Evolutionary conservation across 2,329 filamentous ascomycete genomes (phyloP).

Genomic region (Calonectria pteridis): DNA sequence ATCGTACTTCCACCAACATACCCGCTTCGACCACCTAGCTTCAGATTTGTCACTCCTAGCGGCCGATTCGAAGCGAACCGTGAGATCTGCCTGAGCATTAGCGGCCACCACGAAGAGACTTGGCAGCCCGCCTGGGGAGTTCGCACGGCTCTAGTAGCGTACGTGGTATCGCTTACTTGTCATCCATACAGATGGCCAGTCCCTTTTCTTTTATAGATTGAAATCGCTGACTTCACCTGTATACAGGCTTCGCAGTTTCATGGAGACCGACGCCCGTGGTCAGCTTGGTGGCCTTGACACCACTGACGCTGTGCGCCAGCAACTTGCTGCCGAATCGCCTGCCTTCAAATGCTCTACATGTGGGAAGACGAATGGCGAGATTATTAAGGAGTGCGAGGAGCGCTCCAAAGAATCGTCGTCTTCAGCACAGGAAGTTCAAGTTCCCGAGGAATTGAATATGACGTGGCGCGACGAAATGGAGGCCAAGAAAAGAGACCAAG

Average conservation of each 20-base stretch:
- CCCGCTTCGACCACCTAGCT: slow-evolving; percentile 91
- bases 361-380: slow-evolving; percentile 77
- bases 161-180: slow-evolving; percentile 57
- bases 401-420: slow-evolving; percentile 57
- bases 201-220: background rate
- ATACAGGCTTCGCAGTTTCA: slow-evolving; percentile 80
- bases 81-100: slow-evolving; percentile 95
- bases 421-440: slow-evolving; percentile 56
- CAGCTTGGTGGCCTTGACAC: slow-evolving; percentile 93
- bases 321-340: slow-evolving; percentile 76
- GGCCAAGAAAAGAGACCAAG: slow-evolving; percentile 41
- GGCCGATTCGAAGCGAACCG: slow-evolving; percentile 96
- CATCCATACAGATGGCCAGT: too few relatives aligned
- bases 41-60: slow-evolving; percentile 92
- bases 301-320: slow-evolving; percentile 72
- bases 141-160: slow-evolving; percentile 83
- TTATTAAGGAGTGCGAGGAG: slow-evolving; percentile 78
- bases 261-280: slow-evolving; percentile 89
- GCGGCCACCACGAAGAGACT: slow-evolving; percentile 95
- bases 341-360: slow-evolving; percentile 79
- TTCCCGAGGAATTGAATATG: slow-evolving; percentile 71
- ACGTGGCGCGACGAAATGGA: slow-evolving; percentile 81
- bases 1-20: slow-evolving; percentile 92
- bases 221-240: slow-evolving; percentile 12
- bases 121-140: slow-evolving; percentile 99